Base-by-base conservation (phyloP, 148 eudicot species). In the Chenopodium berlandieri region DNA sequence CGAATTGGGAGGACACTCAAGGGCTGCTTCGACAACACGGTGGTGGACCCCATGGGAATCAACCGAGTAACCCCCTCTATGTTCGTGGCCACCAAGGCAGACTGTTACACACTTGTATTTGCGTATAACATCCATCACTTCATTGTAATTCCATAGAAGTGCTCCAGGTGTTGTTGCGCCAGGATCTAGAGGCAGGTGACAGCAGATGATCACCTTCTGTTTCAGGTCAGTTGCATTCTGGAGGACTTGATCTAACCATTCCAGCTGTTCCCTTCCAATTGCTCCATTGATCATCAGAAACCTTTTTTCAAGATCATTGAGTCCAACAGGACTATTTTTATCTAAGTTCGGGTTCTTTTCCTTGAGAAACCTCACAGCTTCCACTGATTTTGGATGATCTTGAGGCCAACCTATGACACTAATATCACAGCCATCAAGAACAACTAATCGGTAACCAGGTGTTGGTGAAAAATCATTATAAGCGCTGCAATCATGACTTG, bases 351-450 rank as follows among this genome's bases (percentile, higher is more conserved):
- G 99, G 60, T 95, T 95, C 83, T 85, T 93, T 78, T 89, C 90
- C 20, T 71, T 19, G 4, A 95, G 94, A 52, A 92, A 37, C 31
- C 82, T 86, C 74, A 88, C 9, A 69, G 99, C 98, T 84, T 90
- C 84, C 56, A 75, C 9, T 54, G 95, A 81, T 37, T 89, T 89
- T 20, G 94, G 97, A 86, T 97, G 97, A 80, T 90, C 92, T 84
- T 89, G 74, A 32, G 97, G 92, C 98, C 98, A 94, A 40, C 99
- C 99, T 79, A 97, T 91, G 54, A 93, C 95, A 86, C 99, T 97
- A 40, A 97, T 83, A 80, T 97, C 99, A 87, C 90, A 97, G 34
- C 89, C 99, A 83, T 97, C 99, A 63, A 97, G 99, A 32, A 97
- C 89, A 25, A 94, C 93, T 74, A 97, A 87, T 81, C 97, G 88